These are phyloP conservation scores for Fusarium chaquense DNA, from an alignment of 2,329 filamentous ascomycete genomes.

Conservation along the genomic window DNA sequence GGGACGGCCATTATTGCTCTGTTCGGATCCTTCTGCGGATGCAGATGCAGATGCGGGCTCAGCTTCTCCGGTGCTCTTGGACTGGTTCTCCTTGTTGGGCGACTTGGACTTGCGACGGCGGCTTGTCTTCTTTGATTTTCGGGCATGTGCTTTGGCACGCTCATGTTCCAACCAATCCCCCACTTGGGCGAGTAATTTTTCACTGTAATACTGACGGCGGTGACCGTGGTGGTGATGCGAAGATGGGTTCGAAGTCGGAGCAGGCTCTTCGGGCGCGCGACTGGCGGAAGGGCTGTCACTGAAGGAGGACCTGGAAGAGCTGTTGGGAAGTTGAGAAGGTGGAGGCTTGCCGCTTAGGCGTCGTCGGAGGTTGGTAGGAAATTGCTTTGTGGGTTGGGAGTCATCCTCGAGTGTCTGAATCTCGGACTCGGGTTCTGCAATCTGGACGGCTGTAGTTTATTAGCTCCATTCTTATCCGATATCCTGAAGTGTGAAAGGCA, in stretches of 20 bases:
- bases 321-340: constrained; percentile 48
- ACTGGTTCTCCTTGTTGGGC: constrained; percentile 49
- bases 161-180: constrained; percentile 87
- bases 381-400: constrained; percentile 48
- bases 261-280: constrained; percentile 48
- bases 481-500: not conserved
- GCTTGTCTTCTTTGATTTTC: constrained; percentile 55
- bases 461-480: constrained; percentile 32
- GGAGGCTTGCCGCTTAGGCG: constrained; percentile 52
- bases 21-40: constrained; percentile 39
- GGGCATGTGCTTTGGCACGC: constrained; percentile 70
- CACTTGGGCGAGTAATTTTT: constrained; percentile 78
- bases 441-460: constrained; percentile 64
- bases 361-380: constrained; percentile 50
- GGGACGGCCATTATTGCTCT: constrained; percentile 40
- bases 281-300: constrained; percentile 49
- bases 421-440: constrained; percentile 63
- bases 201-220: constrained; percentile 57
- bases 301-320: constrained; percentile 62
- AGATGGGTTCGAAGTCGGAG: constrained; percentile 34
- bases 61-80: constrained; percentile 23
- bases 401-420: constrained; percentile 51
- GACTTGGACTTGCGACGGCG: constrained; percentile 58
- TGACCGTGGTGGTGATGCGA: constrained; percentile 48
- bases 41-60: constrained; percentile 19